Percentiles rank a stretch among this genome's conserved stretches.
phyloP scores from a whole-genome alignment of 2,329 filamentous ascomycete genomes.

The Calonectria multiphialidica region DNA sequence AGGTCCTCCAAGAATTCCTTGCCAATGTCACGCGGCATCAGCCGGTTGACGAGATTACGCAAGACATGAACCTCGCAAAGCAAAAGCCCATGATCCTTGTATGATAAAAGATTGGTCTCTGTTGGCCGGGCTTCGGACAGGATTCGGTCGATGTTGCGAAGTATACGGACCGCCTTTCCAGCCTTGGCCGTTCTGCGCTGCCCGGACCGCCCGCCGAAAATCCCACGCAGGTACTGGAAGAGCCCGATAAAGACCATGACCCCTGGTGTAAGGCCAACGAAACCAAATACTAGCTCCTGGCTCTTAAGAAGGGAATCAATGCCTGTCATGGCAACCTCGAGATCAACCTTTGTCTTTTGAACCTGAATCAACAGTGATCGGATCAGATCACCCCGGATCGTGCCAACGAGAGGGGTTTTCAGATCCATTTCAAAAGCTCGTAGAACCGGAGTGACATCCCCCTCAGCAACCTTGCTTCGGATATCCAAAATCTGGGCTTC shows the following conservation, averaged over 20 bases:
- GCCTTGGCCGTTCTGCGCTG: slow-evolving; percentile 73
- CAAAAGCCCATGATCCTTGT: slow-evolving; percentile 92
- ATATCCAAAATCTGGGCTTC: slow-evolving; percentile 81
- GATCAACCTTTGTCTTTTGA: slow-evolving; percentile 98
- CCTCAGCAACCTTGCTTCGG: slow-evolving; percentile 84
- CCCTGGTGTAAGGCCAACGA: slow-evolving; percentile 92
- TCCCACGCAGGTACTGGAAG: slow-evolving; percentile 76
- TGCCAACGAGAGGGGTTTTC: slow-evolving; percentile 83
- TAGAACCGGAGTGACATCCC: slow-evolving; percentile 92
- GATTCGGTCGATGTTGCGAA: slow-evolving; percentile 90
- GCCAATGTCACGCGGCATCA: slow-evolving; percentile 81
- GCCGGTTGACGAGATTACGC: slow-evolving; percentile 67
- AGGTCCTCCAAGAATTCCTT: slow-evolving; percentile 92
- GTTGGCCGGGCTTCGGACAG: slow-evolving; percentile 76
- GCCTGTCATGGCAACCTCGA: slow-evolving; percentile 94
- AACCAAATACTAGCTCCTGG: slow-evolving; percentile 97
- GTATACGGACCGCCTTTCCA: slow-evolving; percentile 78
- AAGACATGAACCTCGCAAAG: slow-evolving; percentile 91
- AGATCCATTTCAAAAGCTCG: slow-evolving; percentile 93
- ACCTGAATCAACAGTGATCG: slow-evolving; percentile 94
- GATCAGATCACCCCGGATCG: slow-evolving; percentile 87
- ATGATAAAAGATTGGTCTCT: slow-evolving; percentile 81
- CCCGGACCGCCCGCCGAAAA: slow-evolving; percentile 79
- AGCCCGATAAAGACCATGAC: slow-evolving; percentile 86
- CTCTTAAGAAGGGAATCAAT: slow-evolving; percentile 96